Base-by-base conservation (phyloP, 768 basidiomycete species). In the Termitomyces sp. region DNA sequence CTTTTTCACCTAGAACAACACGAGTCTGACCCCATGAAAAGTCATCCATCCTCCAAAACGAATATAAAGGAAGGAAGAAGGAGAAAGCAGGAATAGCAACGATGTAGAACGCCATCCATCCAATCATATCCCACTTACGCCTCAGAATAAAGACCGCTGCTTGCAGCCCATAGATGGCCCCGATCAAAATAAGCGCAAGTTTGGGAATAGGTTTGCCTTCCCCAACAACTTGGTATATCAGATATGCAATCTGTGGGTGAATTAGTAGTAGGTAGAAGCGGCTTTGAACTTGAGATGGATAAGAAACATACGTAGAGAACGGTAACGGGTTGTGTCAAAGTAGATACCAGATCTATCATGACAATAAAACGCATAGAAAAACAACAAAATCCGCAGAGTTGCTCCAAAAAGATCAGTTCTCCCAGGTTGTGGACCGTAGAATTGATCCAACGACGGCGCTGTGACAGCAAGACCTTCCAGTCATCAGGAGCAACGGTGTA, bases 301-400 rank as follows among this genome's bases (percentile, higher is more conserved):
- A 55, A 48, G 33, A 26, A 42, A 58, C 13, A 69, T 68, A 95
- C 93, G 65, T 96, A 97, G 20, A 86, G 91, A 20, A 94, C 89
- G 1, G 88, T 92, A 64, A 95, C 89, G 1, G 93, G 91, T 57
- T 89, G 88, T 27, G 87, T 88, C 54, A 95, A 68, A 2, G 92
- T 94, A 13, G 92, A 94, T 36, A 99, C 69, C 53, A 98, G 76
- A 75, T 98, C 97, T 65, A 99, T 90, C 85, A 99, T 92, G 66
- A 98, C 96, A 37, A 98, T 79, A 70, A 98, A 98, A 13, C 96
- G 86, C 97, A 99, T 98, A 0, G 94, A 97, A 82, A 98, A 98
- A 78, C 93, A 96, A 69, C 96, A 98, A 84, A 98, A 97, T 62
- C 93, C 93, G 67, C 94, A 95, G 24, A 95, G 84, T 58, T 91